Evolutionary conservation across 192 early-diverging fungal species (phyloP).

Genomic region (Linnemannia elongata): DNA sequence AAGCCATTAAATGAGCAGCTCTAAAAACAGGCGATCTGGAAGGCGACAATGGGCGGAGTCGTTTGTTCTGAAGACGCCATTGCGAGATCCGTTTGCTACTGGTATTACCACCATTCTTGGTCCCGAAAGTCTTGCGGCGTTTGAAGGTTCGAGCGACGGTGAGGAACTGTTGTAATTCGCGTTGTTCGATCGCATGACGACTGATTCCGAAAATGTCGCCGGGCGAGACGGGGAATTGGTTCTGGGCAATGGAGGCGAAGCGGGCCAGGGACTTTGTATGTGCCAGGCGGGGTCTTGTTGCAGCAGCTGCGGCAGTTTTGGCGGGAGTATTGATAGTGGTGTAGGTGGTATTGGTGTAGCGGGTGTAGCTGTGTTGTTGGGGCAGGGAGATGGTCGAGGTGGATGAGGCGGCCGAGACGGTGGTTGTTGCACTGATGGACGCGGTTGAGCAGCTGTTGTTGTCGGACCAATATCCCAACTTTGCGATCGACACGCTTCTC

Average conservation of each 20-base stretch:
- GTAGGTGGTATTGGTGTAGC: background rate
- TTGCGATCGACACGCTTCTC: slow-evolving; percentile 40
- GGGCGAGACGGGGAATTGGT: slow-evolving; percentile 39
- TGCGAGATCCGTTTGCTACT: slow-evolving; percentile 17
- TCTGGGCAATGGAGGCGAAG: slow-evolving; percentile 23
- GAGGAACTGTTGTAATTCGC: slow-evolving; percentile 35
- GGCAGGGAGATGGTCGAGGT: background rate
- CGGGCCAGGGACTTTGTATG: slow-evolving; percentile 24
- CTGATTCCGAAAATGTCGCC: slow-evolving; percentile 50
- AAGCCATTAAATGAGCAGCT: background rate
- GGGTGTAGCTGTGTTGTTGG: background rate
- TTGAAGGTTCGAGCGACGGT: slow-evolving; percentile 25
- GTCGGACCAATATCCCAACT: slow-evolving; percentile 6
- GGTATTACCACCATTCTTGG: background rate
- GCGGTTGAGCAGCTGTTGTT: background rate
- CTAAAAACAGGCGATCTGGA: background rate
- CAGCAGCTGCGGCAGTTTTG: background rate
- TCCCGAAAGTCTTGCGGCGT: background rate
- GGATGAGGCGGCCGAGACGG: background rate
- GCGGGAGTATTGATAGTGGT: background rate
- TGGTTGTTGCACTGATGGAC: background rate
- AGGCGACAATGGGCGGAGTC: background rate
- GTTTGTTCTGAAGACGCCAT: slow-evolving; percentile 25
- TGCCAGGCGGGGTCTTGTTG: background rate
- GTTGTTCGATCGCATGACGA: slow-evolving; percentile 31